Base-by-base conservation (phyloP, 2,329 filamentous ascomycete genomes). In the Elsinoe fawcettii region DNA sequence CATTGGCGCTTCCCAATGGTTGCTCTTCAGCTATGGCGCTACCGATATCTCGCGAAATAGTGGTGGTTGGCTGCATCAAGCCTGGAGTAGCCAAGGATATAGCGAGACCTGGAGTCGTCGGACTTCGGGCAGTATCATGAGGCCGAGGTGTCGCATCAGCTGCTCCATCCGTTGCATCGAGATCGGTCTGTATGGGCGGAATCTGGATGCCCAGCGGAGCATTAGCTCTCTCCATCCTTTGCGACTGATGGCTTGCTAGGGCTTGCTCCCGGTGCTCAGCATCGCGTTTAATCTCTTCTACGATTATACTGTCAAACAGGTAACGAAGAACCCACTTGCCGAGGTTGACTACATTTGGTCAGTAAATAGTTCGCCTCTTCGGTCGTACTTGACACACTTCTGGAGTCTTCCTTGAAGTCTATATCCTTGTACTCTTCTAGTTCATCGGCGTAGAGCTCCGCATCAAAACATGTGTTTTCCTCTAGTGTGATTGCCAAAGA, bases 251-350 rank as follows among this genome's bases (percentile, higher is more conserved):
- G 3, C 81, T 76, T 14, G 73, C 77, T 54, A 90, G 81, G 6
- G 95, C 74, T 46, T 81, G 80, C 44, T 82, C 77, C n/a, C 92
- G 82, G 67, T 87, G 84, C 0, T 73, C 75, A 66, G 88, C 84
- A 66, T 99, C 93, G 55, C 89, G 83, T 62, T 81, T 84, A 63
- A 96, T 87, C 69, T 97, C 89, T 69, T 96, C 91, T 60, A 95
- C 88, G 56, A 99, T 87, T 41, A 97, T 77, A 57, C 87, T 87
- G 8, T 86, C 84, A 73, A 99, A 99, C 0, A 99, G 79, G 70
- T 96, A 95, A 32, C 93, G 83, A 59, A 99, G 75, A 46, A 97
- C 84, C 93, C 93, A 99, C 76, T 95, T 96, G 7, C 93, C 93
- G 46, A 97, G 83, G 66, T 96, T 97, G 70, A 97, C 88, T 93